A percentile compares a stretch with the other conserved stretches of the same genome.
Conservation (phyloP, 2,329 filamentous ascomycete genomes). For the Trichoderma cornu-damae region DNA sequence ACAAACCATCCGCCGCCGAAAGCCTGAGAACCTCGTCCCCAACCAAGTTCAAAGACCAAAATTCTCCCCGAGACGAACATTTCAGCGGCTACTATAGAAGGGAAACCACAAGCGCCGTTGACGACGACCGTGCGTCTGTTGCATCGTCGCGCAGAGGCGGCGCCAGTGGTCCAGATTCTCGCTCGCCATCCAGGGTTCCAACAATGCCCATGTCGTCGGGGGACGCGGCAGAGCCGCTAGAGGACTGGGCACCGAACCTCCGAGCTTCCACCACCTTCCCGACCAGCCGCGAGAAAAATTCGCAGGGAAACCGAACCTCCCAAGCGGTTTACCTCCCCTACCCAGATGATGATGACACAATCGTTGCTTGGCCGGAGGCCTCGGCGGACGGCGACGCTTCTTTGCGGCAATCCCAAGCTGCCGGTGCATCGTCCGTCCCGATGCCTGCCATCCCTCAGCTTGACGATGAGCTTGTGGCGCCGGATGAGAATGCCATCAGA, state of each 20-base stretch:
- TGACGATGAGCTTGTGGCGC: slow-evolving; percentile 2
- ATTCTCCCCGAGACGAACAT: slow-evolving; percentile 38
- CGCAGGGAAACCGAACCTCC: slow-evolving; percentile 24
- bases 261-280: slow-evolving; percentile 33
- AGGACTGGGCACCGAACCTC: slow-evolving; percentile 18
- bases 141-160: slow-evolving; percentile 26
- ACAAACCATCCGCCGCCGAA: slow-evolving; percentile 24
- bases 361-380: slow-evolving; percentile 24
- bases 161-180: slow-evolving; percentile 16
- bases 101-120: slow-evolving; percentile 21
- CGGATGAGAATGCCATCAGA: neutral
- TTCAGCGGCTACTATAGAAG: neutral
- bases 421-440: slow-evolving; percentile 19
- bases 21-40: slow-evolving; percentile 21
- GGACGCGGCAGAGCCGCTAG: slow-evolving; percentile 15
- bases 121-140: slow-evolving; percentile 31
- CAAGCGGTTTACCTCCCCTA: slow-evolving; percentile 30
- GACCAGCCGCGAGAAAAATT: slow-evolving; percentile 21
- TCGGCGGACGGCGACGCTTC: neutral
- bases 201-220: slow-evolving; percentile 33
- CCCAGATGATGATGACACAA: slow-evolving; percentile 34
- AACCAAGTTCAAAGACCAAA: slow-evolving; percentile 27
- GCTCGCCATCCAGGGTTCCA: slow-evolving; percentile 34
- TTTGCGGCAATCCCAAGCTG: slow-evolving; percentile 1
- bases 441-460: slow-evolving; percentile 26